These are phyloP conservation scores for Trichoderma arundinaceum DNA, from an alignment of 2,329 filamentous ascomycete species.

Conservation along the genomic window DNA sequence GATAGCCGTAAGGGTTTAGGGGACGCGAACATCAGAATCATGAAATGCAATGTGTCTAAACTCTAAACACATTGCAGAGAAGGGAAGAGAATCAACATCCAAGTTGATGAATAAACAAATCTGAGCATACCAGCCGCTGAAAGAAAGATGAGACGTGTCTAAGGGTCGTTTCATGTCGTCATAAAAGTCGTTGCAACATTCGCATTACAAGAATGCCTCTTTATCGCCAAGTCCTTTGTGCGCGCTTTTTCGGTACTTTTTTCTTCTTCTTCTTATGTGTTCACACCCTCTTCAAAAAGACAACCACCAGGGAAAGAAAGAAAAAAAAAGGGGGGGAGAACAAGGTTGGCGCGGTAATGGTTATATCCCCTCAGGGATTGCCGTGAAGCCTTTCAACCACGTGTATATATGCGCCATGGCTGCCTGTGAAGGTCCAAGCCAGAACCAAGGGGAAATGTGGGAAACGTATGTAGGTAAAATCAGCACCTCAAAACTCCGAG, in stretches of 20 bases:
- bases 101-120: constrained; percentile 12
- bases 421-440: constrained; percentile 22
- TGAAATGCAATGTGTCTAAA: constrained; percentile 15
- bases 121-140: constrained; percentile 1
- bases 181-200: constrained; percentile 38
- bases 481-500: constrained; percentile 14
- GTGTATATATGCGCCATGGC: constrained; percentile 39
- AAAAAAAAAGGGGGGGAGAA: constrained; percentile 3
- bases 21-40: neutral
- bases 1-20: neutral
- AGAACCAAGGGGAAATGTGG: constrained; percentile 2
- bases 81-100: constrained; percentile 13
- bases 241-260: constrained; percentile 25
- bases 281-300: constrained; percentile 24
- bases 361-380: constrained; percentile 43
- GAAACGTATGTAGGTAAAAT: constrained; percentile 7
- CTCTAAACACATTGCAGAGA: constrained; percentile 13
- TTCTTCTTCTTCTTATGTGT: constrained; percentile 23
- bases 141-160: constrained; percentile 28
- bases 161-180: constrained; percentile 38
- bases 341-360: constrained; percentile 33
- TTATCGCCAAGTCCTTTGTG: constrained; percentile 16
- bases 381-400: constrained; percentile 50
- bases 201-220: constrained; percentile 24
- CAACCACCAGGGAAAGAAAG: constrained; percentile 15